Conservation (phyloP, 2,329 filamentous ascomycete species). For the Thermothelomyces thermophilus region DNA sequence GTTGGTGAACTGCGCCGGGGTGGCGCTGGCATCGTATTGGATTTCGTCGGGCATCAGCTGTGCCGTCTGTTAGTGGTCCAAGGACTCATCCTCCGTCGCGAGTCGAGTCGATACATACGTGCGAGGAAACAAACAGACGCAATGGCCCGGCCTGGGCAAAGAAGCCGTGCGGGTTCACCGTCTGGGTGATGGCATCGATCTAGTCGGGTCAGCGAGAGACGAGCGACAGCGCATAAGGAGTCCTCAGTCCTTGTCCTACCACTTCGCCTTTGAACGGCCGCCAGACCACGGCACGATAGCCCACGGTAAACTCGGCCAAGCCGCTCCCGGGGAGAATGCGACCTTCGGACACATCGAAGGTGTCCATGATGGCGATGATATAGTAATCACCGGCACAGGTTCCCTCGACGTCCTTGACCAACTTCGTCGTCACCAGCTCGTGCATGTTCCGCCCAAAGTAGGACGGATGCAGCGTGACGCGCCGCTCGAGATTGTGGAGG, state of each 20-base stretch:
- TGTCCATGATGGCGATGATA: conserved; percentile 96
- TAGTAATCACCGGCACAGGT: conserved; percentile 94
- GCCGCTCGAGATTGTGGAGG: conserved; percentile 91
- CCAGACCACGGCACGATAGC: conserved; percentile 95
- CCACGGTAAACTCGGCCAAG: conserved; percentile 87
- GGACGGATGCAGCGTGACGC: conserved; percentile 90
- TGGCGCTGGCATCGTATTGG: conserved; percentile 91
- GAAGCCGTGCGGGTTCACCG: conserved; percentile 87
- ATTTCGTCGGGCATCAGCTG: conserved; percentile 87
- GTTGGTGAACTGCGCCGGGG: conserved; percentile 94
- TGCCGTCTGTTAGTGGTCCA: not conserved
- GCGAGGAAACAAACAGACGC: conserved; percentile 71
- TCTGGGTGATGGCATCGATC: conserved; percentile 91
- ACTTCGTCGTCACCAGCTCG: conserved; percentile 80
- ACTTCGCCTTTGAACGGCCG: conserved; percentile 97
- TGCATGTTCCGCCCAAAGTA: conserved; percentile 95
- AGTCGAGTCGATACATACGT: conserved; percentile 48
- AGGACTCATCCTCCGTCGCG: not conserved
- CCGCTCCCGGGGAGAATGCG: conserved; percentile 88
- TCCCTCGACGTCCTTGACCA: conserved; percentile 89
- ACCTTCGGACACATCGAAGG: conserved; percentile 88
- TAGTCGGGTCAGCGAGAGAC: conserved; percentile 33
- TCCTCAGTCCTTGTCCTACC: conserved; percentile 52
- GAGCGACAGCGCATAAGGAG: not conserved
- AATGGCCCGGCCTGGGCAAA: conserved; percentile 78